These are phyloP conservation scores for Leccinum subgranulosum DNA, from an alignment of 768 basidiomycete genomes.

Conservation along the genomic window DNA sequence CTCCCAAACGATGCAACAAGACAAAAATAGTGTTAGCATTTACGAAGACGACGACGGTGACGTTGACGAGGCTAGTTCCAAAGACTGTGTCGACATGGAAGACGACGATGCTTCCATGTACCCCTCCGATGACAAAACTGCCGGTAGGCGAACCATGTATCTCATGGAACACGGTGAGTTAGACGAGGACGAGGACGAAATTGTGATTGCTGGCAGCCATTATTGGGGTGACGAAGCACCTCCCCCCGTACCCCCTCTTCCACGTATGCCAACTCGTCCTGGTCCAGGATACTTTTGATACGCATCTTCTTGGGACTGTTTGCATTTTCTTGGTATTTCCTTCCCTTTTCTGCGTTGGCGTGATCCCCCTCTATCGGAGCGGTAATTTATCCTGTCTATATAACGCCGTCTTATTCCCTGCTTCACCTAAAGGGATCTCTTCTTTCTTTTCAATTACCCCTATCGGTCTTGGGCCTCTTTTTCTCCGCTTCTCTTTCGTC, in stretches of 20 bases:
- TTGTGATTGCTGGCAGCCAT: constrained; percentile 16
- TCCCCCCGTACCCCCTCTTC: constrained; percentile 23
- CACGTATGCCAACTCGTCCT: constrained; percentile 14
- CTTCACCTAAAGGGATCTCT: not conserved
- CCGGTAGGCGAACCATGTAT: constrained; percentile 34
- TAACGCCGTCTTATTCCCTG: constrained; percentile 9
- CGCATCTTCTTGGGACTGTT: constrained; percentile 5
- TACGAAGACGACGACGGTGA: constrained; percentile 25
- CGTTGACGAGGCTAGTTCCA: constrained; percentile 12
- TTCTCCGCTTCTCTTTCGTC: constrained; percentile 4
- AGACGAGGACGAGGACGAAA: constrained; percentile 22
- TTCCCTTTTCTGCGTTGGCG: not conserved
- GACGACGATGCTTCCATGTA: constrained; percentile 31
- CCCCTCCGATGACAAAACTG: constrained; percentile 30
- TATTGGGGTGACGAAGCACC: constrained; percentile 19
- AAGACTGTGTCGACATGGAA: constrained; percentile 14
- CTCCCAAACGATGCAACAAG: constrained; percentile 15
- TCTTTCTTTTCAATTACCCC: constrained; percentile 3
- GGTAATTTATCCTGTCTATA: constrained; percentile 34
- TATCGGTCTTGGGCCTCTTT: constrained; percentile 10
- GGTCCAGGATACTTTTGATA: constrained; percentile 29
- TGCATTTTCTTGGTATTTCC: constrained; percentile 9
- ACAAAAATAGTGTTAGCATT: constrained; percentile 14
- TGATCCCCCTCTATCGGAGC: not conserved
- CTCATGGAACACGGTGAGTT: constrained; percentile 27